phyloP scores from a whole-genome alignment of 2,329 filamentous ascomycete species.

The Ilyonectria robusta region DNA sequence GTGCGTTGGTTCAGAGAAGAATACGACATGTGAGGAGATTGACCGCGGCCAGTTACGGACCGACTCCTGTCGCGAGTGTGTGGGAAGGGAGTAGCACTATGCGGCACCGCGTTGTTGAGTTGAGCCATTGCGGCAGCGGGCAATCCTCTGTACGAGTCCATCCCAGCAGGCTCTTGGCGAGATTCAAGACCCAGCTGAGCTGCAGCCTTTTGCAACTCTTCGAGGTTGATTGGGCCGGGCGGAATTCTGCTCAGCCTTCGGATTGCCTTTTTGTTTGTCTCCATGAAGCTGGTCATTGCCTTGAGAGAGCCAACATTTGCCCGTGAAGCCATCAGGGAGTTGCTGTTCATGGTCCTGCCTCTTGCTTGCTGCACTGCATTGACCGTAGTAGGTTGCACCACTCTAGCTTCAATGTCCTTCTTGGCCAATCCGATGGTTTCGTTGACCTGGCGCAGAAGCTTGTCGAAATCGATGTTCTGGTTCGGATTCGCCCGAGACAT shows the following conservation, averaged over 20 bases:
- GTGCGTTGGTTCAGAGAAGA: conserved; percentile 18
- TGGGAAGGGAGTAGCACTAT: neutral
- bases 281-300: conserved; percentile 36
- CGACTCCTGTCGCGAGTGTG: neutral
- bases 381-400: conserved; percentile 1
- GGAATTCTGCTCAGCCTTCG: conserved; percentile 33
- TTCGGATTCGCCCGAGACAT: conserved; percentile 30
- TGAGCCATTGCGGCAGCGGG: neutral
- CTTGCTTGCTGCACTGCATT: conserved; percentile 36
- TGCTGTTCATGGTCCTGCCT: neutral
- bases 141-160: neutral
- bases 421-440: conserved; percentile 21
- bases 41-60: conserved; percentile 20
- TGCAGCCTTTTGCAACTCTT: conserved; percentile 3
- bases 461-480: conserved; percentile 40
- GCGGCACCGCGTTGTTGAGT: neutral
- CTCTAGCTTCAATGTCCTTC: neutral
- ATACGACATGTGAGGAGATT: conserved; percentile 7
- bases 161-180: neutral
- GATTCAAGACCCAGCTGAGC: neutral
- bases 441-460: conserved; percentile 38
- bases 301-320: conserved; percentile 25
- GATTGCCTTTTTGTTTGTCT: conserved; percentile 37
- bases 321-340: conserved; percentile 5
- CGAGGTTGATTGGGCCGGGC: conserved; percentile 26